These are phyloP conservation scores for Trichomonas gallinae DNA, from an alignment of 208 protist genomes.

Conservation along the genomic window DNA sequence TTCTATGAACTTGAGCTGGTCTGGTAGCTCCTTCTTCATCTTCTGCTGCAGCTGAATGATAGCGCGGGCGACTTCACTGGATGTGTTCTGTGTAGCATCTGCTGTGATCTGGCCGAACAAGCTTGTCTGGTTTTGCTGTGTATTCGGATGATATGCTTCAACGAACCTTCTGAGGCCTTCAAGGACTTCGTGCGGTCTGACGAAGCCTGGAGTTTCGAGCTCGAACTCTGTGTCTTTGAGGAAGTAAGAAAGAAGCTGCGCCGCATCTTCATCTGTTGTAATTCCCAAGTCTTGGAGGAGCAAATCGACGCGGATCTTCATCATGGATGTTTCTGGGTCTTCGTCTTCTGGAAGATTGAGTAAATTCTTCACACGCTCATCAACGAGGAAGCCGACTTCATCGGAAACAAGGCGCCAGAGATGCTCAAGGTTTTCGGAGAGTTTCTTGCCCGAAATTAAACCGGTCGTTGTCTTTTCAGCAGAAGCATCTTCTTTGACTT, in stretches of 20 bases:
- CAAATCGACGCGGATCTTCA: neutral
- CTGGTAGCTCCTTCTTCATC: neutral
- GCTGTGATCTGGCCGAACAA: neutral
- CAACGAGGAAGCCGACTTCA: conserved; percentile 20
- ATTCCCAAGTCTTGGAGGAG: neutral
- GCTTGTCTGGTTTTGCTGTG: conserved; percentile 11
- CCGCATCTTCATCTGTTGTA: neutral
- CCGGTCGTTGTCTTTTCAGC: neutral
- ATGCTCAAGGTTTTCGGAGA: neutral
- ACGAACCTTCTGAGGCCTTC: neutral
- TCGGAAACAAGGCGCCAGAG: neutral
- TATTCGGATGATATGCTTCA: neutral
- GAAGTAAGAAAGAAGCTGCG: neutral
- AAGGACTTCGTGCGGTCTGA: neutral
- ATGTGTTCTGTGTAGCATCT: conserved; percentile 17
- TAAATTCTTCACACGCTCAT: neutral
- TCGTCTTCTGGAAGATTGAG: neutral
- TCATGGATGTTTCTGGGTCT: neutral
- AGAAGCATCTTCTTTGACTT: neutral
- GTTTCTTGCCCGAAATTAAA: neutral
- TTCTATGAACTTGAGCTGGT: neutral
- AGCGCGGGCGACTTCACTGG: neutral
- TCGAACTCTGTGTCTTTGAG: conserved; percentile 17
- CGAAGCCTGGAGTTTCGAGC: conserved; percentile 14
- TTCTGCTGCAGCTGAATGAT: neutral